Percentiles rank a stretch among this genome's conserved stretches.
These are phyloP conservation scores for Primulina huaijiensis DNA, from an alignment of 257 asterid genomes.

Conservation along the genomic window DNA sequence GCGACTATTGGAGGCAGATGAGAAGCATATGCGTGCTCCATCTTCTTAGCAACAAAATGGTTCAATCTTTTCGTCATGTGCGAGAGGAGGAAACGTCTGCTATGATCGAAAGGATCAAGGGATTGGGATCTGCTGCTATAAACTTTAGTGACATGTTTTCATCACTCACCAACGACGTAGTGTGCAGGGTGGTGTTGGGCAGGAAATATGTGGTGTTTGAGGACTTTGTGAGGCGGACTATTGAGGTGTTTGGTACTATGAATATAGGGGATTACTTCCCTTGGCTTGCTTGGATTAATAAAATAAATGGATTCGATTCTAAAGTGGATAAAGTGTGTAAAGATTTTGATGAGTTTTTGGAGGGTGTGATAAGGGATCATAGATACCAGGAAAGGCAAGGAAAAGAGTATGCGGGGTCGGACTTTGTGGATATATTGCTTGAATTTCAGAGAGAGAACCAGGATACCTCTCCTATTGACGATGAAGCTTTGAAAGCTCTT, in stretches of 20 bases:
- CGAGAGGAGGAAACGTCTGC: conserved; percentile 42
- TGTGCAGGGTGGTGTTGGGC: conserved; percentile 46
- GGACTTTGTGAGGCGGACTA: conserved; percentile 9
- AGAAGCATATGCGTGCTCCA: conserved; percentile 43
- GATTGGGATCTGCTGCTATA: conserved; percentile 10
- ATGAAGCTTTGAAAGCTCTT: conserved; percentile 38
- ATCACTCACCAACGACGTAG: conserved; percentile 29
- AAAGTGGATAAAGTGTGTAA: conserved; percentile 32
- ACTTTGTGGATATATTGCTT: conserved; percentile 50
- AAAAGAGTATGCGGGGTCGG: background rate
- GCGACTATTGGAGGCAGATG: conserved; percentile 43
- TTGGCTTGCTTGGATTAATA: conserved; percentile 39
- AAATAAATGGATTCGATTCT: conserved; percentile 31
- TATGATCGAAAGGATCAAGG: conserved; percentile 36
- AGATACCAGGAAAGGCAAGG: background rate
- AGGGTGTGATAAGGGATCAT: conserved; percentile 33
- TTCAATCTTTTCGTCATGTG: conserved; percentile 31
- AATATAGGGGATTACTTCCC: conserved; percentile 35
- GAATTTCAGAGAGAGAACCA: conserved; percentile 26
- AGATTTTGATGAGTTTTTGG: conserved; percentile 37
- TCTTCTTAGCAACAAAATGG: conserved; percentile 42
- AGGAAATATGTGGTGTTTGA: conserved; percentile 29
- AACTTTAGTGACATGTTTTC: conserved; percentile 33
- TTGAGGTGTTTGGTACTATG: conserved; percentile 24
- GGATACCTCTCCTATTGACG: conserved; percentile 16